Base-by-base conservation (phyloP, 1,139 yeast species). In the Arxiozyma bovina region DNA sequence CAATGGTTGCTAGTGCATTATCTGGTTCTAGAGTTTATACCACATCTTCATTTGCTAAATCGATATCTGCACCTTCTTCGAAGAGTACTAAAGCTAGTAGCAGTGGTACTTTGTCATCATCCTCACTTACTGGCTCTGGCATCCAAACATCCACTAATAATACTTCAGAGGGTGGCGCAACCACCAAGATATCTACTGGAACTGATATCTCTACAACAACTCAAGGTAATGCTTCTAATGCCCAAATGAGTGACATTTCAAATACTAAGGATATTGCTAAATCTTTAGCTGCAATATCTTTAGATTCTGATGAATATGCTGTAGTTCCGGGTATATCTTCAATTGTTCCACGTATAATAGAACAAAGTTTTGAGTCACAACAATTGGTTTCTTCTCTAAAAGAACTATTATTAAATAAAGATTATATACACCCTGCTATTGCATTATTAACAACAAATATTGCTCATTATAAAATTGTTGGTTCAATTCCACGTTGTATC, bases 351-450 rank as follows among this genome's bases (percentile, higher is more conserved):
- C 56, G 58, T 15, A 60, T 65, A 5, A 58, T 65, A n/a, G 60
- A 64, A 38, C 60, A 65, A 34, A 57, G 58, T 8, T 57, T 66
- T 20, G 64, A 59, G 15, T 60, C 59, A 48, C 63, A 68, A 34
- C 66, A 63, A 34, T 54, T 66, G 22, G 57, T 61, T 4, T 63
- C 70, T 3, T 59, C 65, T 11, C 62, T 68, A 20, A 69, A 68
- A 50, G 72, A 69, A 53, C 52, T 69, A 56, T 54, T 69, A 23
- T 51, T 66, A 7, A 67, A 67, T 51, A 66, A 62, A 51, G 67
- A 83, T 58, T 81, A 87, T 53, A 89, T 93, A 22, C 99, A 94
- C 70, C 98, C 98, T 0, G 82, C 88, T 1, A 83, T 93, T 48
- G 75, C 90, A 52, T 77, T 90, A 22, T 75, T 94, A 58, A 85